Conservation (phyloP, 257 asterid species). For the Ehretia macrophylla region DNA sequence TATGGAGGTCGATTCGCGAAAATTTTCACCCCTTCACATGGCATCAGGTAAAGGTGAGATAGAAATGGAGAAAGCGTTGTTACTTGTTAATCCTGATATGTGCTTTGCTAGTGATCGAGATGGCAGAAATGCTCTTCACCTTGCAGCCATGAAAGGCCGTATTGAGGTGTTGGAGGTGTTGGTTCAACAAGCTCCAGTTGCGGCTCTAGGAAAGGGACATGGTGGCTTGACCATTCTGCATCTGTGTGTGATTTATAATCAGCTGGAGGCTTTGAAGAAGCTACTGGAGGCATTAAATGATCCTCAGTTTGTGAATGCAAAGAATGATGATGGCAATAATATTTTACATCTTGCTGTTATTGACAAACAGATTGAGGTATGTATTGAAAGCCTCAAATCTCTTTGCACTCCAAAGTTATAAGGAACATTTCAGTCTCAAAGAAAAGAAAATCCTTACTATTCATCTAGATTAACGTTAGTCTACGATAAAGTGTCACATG, state of each 20-base stretch:
- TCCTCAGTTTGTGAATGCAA: conserved; percentile 6
- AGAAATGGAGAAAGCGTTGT: background rate
- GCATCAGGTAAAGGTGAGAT: background rate
- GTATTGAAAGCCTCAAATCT: no score
- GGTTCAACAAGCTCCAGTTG: background rate
- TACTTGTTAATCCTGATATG: conserved; percentile 3
- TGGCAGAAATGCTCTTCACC: conserved; percentile 35
- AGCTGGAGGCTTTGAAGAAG: background rate
- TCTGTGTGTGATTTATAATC: background rate
- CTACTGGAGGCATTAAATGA: conserved; percentile 7
- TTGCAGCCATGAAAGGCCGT: conserved; percentile 2
- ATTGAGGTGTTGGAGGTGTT: background rate
- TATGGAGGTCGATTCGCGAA: background rate
- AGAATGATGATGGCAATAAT: conserved; percentile 39
- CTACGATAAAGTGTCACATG: no score
- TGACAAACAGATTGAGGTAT: conserved; percentile 1
- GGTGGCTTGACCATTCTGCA: conserved; percentile 1
- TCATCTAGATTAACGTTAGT: no score
- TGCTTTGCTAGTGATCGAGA: conserved; percentile 24
- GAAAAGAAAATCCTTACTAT: no score
- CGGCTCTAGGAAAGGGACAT: background rate
- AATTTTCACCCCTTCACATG: background rate
- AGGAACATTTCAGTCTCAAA: no score
- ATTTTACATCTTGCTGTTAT: conserved; percentile 20
- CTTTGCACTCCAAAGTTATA: no score